Base-by-base conservation (phyloP, 257 asterid species). In the Nicotiana obtusifolia region DNA sequence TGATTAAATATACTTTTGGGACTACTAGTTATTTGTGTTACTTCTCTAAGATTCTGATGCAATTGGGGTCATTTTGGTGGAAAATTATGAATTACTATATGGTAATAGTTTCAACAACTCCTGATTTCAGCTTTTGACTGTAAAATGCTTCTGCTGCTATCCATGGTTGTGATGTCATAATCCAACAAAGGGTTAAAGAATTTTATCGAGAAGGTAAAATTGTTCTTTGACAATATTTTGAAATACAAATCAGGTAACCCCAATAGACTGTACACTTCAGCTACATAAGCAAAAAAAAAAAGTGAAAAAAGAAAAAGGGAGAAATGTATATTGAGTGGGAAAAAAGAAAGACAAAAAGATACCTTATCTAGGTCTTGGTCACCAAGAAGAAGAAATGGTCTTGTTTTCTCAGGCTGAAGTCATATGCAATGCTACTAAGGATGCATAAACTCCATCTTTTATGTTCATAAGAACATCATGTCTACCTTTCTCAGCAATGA, bases 371-470 rank as follows among this genome's bases (percentile, higher is more conserved):
- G 7, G 10, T 59, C 31, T 78, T n/a, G 35, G 35, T 14, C 52
- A 17, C 6, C 6, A 59, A 3, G 52, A 10, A 9, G 53, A 77
- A 54, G 33, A 7, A 37, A 16, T 19, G n/a, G 33, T 41, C 0
- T 77, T 19, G 67, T 0, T 54, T 47, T 52, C n/a, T 79, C 54
- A 86, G 53, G 83, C 37, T 14, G 92, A 65, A 84, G 81, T 75
- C 57, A 86, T 79, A 47, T 92, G 96, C 78, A 94, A 91, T 69
- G 98, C 88, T 44, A 91, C 92, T 81, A 94, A 83, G 0, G 98
- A 91, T 4, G 97, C 91, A 82, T 94, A 94, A 3, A 86, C 90
- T 7, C 98, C 98, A 77, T 85, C 88, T 4, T 86, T 31, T 3
- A 86, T 87, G 86, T 89, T 86, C 90, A 92, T 89, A 84, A 94